Conservation (phyloP, 73 alveolate species). For the Diophrys sp. region DNA sequence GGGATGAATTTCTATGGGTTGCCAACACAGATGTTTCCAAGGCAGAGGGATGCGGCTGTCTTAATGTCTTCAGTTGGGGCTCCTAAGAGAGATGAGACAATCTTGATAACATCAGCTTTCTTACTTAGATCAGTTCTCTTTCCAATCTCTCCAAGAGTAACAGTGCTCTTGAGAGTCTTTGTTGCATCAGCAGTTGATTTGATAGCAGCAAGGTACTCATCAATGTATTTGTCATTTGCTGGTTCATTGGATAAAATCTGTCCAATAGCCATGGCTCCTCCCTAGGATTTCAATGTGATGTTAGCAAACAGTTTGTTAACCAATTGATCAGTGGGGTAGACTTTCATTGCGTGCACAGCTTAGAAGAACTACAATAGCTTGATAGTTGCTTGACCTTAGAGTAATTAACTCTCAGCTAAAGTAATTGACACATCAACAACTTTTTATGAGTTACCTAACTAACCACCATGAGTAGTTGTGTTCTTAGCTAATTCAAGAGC, state of each 20-base stretch:
- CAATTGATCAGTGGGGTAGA: background rate
- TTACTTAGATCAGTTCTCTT: constrained; percentile 53
- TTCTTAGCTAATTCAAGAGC: constrained; percentile 34
- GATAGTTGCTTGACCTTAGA: constrained; percentile 27
- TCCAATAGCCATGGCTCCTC: constrained; percentile 32
- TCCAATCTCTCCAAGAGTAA: constrained; percentile 77
- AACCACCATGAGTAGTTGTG: background rate
- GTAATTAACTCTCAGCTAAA: constrained; percentile 28
- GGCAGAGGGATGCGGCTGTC: constrained; percentile 74
- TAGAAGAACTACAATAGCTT: constrained; percentile 20
- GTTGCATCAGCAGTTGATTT: constrained; percentile 13
- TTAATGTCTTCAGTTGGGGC: constrained; percentile 58
- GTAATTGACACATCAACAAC: constrained; percentile 3
- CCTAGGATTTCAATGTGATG: constrained; percentile 10
- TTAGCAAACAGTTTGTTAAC: constrained; percentile 12
- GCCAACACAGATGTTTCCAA: constrained; percentile 79
- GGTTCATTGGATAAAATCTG: constrained; percentile 1
- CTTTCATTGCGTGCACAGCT: background rate
- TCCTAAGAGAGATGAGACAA: constrained; percentile 47
- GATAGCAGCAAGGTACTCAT: constrained; percentile 1
- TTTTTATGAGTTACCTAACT: background rate
- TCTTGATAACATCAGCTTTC: constrained; percentile 11
- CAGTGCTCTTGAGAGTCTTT: constrained; percentile 31
- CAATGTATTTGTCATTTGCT: background rate
- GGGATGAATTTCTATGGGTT: constrained; percentile 64